Percentiles rank a stretch among this genome's conserved stretches.
Evolutionary conservation across 2,329 filamentous ascomycete species (phyloP).

Genomic region (Ophiostoma montium): DNA sequence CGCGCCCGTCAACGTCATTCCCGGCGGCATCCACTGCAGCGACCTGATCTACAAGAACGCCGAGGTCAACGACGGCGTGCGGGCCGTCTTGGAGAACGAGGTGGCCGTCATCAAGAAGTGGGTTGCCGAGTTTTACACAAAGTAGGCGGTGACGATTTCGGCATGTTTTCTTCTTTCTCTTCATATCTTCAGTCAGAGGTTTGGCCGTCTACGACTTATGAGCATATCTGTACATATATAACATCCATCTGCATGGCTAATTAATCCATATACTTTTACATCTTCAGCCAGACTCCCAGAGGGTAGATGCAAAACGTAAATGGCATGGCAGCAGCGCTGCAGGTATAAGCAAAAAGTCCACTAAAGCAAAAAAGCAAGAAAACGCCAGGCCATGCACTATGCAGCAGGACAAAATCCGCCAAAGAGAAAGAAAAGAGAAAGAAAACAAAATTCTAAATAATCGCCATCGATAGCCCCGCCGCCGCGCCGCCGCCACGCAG

Average conservation of each 20-base stretch:
- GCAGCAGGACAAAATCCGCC: background rate
- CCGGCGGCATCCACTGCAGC: slow-evolving; percentile 27
- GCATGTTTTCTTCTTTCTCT: background rate
- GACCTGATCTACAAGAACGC: slow-evolving; percentile 17
- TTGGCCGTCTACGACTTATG: too few species aligned
- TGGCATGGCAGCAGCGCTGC: too few species aligned
- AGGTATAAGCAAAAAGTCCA: background rate
- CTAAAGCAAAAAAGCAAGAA: background rate
- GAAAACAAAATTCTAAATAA: background rate
- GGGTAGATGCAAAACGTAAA: too few species aligned
- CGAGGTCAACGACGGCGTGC: slow-evolving; percentile 22
- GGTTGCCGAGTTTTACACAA: slow-evolving; percentile 32
- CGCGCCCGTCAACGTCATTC: slow-evolving; percentile 22
- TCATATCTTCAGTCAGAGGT: too few species aligned
- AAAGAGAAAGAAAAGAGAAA: background rate
- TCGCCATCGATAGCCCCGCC: slow-evolving; percentile 19
- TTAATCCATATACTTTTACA: too few species aligned
- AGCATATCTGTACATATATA: too few species aligned
- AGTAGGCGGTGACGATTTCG: background rate
- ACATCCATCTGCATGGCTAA: too few species aligned
- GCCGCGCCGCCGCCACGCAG: slow-evolving; percentile 43
- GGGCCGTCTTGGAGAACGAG: slow-evolving; percentile 35
- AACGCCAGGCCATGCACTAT: slow-evolving; percentile 1
- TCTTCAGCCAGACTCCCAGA: too few species aligned
- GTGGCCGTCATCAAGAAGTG: slow-evolving; percentile 37